A percentile compares a stretch with the other conserved stretches of the same genome.
phyloP scores from a whole-genome alignment of 1,139 yeast species.

The Fermentozyma sake region DNA sequence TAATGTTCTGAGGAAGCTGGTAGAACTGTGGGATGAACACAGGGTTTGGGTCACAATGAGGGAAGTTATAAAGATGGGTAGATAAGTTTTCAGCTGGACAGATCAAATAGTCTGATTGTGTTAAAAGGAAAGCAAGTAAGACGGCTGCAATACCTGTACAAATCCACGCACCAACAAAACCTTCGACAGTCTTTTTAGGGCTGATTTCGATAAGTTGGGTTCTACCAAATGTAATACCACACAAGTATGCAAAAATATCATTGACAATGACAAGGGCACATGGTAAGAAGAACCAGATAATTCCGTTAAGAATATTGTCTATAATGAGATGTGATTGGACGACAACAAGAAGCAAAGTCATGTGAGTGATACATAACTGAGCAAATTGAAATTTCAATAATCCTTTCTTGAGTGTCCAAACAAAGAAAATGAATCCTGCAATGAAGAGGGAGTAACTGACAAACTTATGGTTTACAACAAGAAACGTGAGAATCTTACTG shows the following conservation, averaged over 20 bases:
- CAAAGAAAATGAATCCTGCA: constrained; percentile 86
- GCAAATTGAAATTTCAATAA: constrained; percentile 89
- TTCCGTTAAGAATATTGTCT: constrained; percentile 82
- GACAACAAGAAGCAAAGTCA: constrained; percentile 86
- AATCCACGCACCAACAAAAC: constrained; percentile 96
- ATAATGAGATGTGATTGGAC: constrained; percentile 93
- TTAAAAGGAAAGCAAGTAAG: constrained; percentile 57
- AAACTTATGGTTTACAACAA: constrained; percentile 72
- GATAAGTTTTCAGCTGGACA: constrained; percentile 79
- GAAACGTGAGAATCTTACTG: constrained; percentile 37
- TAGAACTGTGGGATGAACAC: constrained; percentile 78
- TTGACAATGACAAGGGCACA: constrained; percentile 88
- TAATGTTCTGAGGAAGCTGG: constrained; percentile 67
- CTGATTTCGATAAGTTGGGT: constrained; percentile 91
- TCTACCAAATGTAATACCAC: constrained; percentile 94
- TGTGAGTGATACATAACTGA: constrained; percentile 89
- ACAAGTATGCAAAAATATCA: constrained; percentile 92
- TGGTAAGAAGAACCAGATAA: constrained; percentile 93
- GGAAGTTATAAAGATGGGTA: constrained; percentile 44
- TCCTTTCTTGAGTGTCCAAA: constrained; percentile 84
- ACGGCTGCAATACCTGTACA: constrained; percentile 80
- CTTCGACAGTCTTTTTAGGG: constrained; percentile 97
- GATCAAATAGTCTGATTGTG: constrained; percentile 69
- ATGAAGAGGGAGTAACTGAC: constrained; percentile 81
- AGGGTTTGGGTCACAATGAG: constrained; percentile 78